phyloP scores from a whole-genome alignment of 2,329 filamentous ascomycete genomes.

The Pseudocercospora cruenta region DNA sequence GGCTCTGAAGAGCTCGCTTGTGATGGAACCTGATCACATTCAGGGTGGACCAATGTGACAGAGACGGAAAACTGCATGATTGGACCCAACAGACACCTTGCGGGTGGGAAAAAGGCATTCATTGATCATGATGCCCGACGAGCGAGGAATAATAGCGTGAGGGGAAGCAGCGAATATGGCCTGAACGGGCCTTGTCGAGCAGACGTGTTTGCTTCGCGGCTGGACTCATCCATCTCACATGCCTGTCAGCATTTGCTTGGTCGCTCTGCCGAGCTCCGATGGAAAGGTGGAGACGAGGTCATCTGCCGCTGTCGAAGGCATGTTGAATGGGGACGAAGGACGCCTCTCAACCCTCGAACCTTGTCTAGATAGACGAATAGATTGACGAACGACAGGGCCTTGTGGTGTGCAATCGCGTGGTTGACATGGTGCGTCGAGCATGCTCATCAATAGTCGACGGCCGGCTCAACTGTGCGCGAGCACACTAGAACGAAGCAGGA shows the following conservation, averaged over 20 bases:
- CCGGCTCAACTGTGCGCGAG: background rate
- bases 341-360: background rate
- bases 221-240: background rate
- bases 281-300: conserved; percentile 1
- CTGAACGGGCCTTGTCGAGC: background rate
- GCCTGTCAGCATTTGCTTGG: conserved; percentile 3
- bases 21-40: background rate
- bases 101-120: too few species aligned
- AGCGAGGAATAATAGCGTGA: background rate
- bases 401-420: conserved; percentile 4
- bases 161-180: background rate
- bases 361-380: conserved; percentile 8
- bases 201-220: conserved; percentile 2
- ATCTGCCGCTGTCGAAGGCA: background rate
- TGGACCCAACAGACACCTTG: background rate
- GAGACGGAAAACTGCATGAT: background rate
- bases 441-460: background rate
- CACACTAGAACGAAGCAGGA: background rate
- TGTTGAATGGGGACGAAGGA: background rate
- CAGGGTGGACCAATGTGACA: background rate
- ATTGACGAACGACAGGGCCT: conserved; percentile 3
- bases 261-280: background rate
- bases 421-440: background rate
- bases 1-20: background rate
- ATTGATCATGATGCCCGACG: too few species aligned